Evolutionary conservation across 495 filamentous ascomycete species (phyloP).

Genomic region (Elaphomyces granulatus): DNA sequence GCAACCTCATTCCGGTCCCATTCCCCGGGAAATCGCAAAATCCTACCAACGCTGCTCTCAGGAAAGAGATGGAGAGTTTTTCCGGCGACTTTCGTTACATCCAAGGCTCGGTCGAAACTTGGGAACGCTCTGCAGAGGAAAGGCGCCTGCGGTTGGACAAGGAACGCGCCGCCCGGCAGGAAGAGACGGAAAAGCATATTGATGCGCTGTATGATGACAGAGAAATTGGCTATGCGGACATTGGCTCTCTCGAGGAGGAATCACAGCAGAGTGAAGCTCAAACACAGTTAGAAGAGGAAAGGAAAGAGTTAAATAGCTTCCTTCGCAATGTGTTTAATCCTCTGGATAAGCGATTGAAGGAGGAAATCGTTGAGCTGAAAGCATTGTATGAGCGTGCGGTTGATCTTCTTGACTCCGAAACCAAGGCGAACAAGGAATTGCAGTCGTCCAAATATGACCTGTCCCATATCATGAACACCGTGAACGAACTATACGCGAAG

Average conservation of each 20-base stretch:
- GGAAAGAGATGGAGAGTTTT: constrained; percentile 19
- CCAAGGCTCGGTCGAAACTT: constrained; percentile 24
- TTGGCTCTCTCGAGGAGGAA: constrained; percentile 43
- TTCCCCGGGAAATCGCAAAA: constrained; percentile 23
- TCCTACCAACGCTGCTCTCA: constrained; percentile 22
- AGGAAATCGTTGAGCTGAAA: constrained; percentile 37
- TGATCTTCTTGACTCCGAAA: constrained; percentile 22
- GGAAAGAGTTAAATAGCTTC: constrained; percentile 39
- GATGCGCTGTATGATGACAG: constrained; percentile 44
- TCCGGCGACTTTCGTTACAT: constrained; percentile 39
- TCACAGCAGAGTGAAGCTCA: constrained; percentile 42
- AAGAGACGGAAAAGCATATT: constrained; percentile 39
- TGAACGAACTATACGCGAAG: constrained; percentile 32
- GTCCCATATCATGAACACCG: constrained; percentile 31
- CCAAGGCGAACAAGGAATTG: constrained; percentile 24
- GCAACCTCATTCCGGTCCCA: constrained; percentile 22
- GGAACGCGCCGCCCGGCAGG: constrained; percentile 36
- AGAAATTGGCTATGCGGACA: constrained; percentile 48
- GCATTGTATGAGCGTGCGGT: constrained; percentile 34
- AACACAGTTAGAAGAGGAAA: constrained; percentile 40
- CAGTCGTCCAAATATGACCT: constrained; percentile 25
- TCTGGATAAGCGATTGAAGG: constrained; percentile 36
- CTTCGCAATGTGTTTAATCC: constrained; percentile 37
- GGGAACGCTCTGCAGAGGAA: constrained; percentile 31
- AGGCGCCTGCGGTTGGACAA: constrained; percentile 31